Percentiles rank a stretch among this genome's conserved stretches.
phyloP scores from a whole-genome alignment of 2,329 filamentous ascomycete species.

The Atkinsonella hypoxylon region DNA sequence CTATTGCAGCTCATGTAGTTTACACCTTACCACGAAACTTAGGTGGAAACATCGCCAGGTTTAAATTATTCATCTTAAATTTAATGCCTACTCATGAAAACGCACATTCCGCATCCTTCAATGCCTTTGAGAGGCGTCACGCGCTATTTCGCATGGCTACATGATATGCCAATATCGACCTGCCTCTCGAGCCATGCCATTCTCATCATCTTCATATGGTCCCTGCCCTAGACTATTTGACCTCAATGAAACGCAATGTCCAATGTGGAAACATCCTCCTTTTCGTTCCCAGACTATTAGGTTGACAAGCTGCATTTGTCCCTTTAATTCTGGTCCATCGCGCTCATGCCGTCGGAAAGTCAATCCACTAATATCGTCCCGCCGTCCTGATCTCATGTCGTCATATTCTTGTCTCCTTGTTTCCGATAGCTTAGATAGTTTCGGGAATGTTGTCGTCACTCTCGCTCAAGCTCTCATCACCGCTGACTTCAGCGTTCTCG shows the following conservation, averaged over 20 bases:
- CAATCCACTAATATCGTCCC: background rate
- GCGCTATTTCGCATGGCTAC: constrained; percentile 2
- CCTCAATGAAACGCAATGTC: background rate
- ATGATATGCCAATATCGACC: constrained; percentile 2
- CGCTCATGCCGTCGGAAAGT: background rate
- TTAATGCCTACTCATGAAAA: background rate
- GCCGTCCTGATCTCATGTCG: background rate
- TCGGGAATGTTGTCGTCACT: constrained; percentile 68
- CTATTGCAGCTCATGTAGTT: no score
- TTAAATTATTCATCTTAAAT: background rate
- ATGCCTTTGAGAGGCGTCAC: constrained; percentile 5
- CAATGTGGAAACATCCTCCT: background rate
- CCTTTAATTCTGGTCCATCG: background rate
- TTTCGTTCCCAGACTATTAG: background rate
- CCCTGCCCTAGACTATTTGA: background rate
- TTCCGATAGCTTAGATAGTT: constrained; percentile 20
- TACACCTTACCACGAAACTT: background rate
- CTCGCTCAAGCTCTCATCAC: constrained; percentile 91
- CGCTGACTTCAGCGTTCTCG: constrained; percentile 95
- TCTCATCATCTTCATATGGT: background rate
- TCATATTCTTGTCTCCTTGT: background rate
- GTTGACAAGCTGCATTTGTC: background rate
- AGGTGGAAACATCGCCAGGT: no score
- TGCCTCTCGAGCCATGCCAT: background rate
- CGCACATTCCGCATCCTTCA: background rate